Conservation (phyloP, 2,329 filamentous ascomycete species). For the Alternaria brassicae region DNA sequence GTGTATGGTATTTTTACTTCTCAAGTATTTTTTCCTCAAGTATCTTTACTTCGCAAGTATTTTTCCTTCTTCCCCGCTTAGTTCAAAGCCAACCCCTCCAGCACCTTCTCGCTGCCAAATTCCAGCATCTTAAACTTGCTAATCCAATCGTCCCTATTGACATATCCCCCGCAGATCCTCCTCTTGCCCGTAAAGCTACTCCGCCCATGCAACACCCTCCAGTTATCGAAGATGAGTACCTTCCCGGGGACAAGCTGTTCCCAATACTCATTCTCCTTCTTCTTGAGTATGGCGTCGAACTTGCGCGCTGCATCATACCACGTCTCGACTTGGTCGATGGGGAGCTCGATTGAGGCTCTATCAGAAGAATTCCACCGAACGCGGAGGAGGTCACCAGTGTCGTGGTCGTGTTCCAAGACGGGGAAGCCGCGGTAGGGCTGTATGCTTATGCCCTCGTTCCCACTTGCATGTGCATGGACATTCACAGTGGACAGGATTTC, state of each 20-base stretch:
- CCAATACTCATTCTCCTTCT: slow-evolving; percentile 74
- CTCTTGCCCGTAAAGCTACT: slow-evolving; percentile 82
- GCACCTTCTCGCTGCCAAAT: slow-evolving; percentile 19
- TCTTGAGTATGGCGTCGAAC: slow-evolving; percentile 74
- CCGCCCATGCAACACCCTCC: slow-evolving; percentile 89
- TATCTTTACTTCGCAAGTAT: background rate
- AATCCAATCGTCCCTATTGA: slow-evolving; percentile 39
- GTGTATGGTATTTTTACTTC: background rate
- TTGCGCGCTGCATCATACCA: slow-evolving; percentile 85
- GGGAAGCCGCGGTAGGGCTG: slow-evolving; percentile 73
- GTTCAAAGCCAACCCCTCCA: slow-evolving; percentile 20
- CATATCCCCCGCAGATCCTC: slow-evolving; percentile 87
- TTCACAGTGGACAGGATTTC: slow-evolving; percentile 62
- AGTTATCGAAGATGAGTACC: slow-evolving; percentile 94
- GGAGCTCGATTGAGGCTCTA: slow-evolving; percentile 70
- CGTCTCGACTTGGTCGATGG: slow-evolving; percentile 58
- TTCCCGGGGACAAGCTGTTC: slow-evolving; percentile 81
- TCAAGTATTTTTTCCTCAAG: background rate
- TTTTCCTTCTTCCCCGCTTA: slow-evolving; percentile 20
- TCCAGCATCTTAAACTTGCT: slow-evolving; percentile 32
- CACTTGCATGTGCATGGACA: slow-evolving; percentile 82
- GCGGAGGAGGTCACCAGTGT: slow-evolving; percentile 60
- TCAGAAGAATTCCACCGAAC: slow-evolving; percentile 96
- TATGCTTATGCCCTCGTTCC: slow-evolving; percentile 83
- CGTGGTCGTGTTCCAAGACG: slow-evolving; percentile 69